Percentiles rank a stretch among this genome's conserved stretches.
Evolutionary conservation across 306 rosid species (phyloP).

Genomic region (Canavalia ensiformis): DNA sequence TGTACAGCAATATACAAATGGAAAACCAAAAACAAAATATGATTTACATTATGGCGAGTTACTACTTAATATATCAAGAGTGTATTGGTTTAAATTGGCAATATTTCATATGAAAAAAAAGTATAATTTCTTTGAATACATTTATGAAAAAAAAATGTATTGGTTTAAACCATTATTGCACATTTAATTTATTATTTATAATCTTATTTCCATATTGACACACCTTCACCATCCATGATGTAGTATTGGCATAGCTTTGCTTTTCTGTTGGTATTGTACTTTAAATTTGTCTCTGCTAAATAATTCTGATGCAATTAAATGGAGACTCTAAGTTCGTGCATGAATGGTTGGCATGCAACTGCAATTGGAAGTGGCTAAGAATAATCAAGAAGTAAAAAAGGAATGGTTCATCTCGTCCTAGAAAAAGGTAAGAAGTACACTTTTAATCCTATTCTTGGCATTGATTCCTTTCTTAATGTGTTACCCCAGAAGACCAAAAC

Average conservation of each 20-base stretch:
- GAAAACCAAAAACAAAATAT: not conserved
- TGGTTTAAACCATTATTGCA: conserved; percentile 2
- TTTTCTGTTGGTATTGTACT: not conserved
- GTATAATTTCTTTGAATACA: not conserved
- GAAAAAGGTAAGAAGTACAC: conserved; percentile 41
- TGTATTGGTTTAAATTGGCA: not conserved
- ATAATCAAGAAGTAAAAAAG: conserved; percentile 39
- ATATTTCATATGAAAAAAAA: not conserved
- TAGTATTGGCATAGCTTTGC: not conserved
- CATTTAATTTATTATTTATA: not conserved
- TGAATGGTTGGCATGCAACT: conserved; percentile 38
- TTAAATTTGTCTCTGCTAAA: not conserved
- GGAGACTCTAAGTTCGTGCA: not conserved
- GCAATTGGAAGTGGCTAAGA: conserved; percentile 28
- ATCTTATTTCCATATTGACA: not conserved
- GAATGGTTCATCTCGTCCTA: conserved; percentile 40
- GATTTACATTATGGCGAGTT: not conserved
- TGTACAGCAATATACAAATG: conserved; percentile 14
- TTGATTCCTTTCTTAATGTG: conserved; percentile 61
- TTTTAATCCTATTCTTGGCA: conserved; percentile 37
- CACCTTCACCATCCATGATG: not conserved
- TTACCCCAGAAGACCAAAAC: not conserved
- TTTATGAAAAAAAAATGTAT: not conserved
- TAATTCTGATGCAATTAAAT: conserved; percentile 3
- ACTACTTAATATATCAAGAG: not conserved